phyloP scores from a whole-genome alignment of 768 basidiomycete genomes.

The Butyriboletus loyo region DNA sequence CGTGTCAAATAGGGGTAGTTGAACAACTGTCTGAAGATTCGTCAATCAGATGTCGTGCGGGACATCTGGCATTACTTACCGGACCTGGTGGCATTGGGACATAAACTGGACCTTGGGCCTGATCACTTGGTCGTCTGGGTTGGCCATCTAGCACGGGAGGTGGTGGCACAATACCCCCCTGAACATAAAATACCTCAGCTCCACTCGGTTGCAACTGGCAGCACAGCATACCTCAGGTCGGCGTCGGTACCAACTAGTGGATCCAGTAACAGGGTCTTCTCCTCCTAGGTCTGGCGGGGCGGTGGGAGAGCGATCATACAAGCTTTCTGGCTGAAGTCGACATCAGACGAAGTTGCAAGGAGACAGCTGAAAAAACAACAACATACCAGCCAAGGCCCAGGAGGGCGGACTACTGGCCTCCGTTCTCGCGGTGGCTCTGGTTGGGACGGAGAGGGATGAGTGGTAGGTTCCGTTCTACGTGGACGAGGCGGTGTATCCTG shows the following conservation, averaged over 20 bases:
- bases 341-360: slow-evolving; percentile 4
- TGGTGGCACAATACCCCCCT: slow-evolving; percentile 25
- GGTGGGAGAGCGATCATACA: slow-evolving; percentile 25
- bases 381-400: slow-evolving; percentile 22
- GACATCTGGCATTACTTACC: slow-evolving; percentile 36
- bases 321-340: slow-evolving; percentile 13
- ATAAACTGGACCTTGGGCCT: slow-evolving; percentile 31
- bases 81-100: slow-evolving; percentile 51
- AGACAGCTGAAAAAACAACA: neutral
- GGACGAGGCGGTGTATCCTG: slow-evolving; percentile 7
- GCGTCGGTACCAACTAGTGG: slow-evolving; percentile 24
- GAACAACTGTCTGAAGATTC: slow-evolving; percentile 50
- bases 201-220: neutral
- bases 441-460: slow-evolving; percentile 10
- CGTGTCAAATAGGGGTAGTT: slow-evolving; percentile 65
- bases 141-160: slow-evolving; percentile 21
- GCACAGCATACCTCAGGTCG: slow-evolving; percentile 17
- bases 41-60: neutral
- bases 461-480: slow-evolving; percentile 1
- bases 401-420: slow-evolving; percentile 23
- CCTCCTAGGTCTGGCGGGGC: slow-evolving; percentile 23
- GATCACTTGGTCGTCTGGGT: slow-evolving; percentile 22
- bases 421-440: neutral
- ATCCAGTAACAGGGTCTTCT: slow-evolving; percentile 12
- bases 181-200: neutral